phyloP scores from a whole-genome alignment of 2,329 filamentous ascomycete genomes.

The Botrytis cinerea region DNA sequence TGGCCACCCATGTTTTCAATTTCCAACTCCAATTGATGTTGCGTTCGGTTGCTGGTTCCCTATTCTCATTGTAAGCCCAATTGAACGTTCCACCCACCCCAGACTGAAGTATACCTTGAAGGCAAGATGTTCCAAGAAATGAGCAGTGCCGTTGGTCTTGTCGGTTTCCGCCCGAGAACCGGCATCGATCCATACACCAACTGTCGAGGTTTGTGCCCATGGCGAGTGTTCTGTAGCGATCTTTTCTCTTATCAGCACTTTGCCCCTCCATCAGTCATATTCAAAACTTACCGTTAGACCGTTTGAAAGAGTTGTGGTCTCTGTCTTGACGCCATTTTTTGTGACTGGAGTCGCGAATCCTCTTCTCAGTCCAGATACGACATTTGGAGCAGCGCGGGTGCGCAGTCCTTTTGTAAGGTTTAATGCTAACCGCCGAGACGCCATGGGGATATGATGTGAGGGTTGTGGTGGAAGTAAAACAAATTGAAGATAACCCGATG shows the following conservation, averaged over 20 bases:
- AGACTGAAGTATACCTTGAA: constrained; percentile 76
- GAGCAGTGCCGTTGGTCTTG: constrained; percentile 97
- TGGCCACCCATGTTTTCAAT: constrained; percentile 99
- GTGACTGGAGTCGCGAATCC: constrained; percentile 85
- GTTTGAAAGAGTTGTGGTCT: constrained; percentile 96
- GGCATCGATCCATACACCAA: constrained; percentile 99
- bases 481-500: constrained; percentile 31
- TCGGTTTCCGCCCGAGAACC: constrained; percentile 97
- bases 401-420: constrained; percentile 90
- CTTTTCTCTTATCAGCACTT: constrained; percentile 52
- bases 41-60: constrained; percentile 92
- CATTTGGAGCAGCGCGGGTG: constrained; percentile 80
- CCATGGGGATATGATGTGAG: constrained; percentile 59
- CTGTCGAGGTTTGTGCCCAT: constrained; percentile 96
- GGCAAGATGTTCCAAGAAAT: constrained; percentile 99
- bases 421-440: constrained; percentile 94
- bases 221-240: constrained; percentile 98
- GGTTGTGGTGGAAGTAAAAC: constrained; percentile 27
- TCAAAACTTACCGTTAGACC: constrained; percentile 76
- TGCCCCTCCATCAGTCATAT: constrained; percentile 14
- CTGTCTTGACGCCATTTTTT: constrained; percentile 72
- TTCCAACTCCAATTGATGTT: constrained; percentile 97
- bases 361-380: constrained; percentile 75
- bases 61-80: constrained; percentile 44
- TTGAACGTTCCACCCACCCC: constrained; percentile 20